phyloP scores from a whole-genome alignment of 2,329 filamentous ascomycete genomes.

The Chaetomium globosum region DNA sequence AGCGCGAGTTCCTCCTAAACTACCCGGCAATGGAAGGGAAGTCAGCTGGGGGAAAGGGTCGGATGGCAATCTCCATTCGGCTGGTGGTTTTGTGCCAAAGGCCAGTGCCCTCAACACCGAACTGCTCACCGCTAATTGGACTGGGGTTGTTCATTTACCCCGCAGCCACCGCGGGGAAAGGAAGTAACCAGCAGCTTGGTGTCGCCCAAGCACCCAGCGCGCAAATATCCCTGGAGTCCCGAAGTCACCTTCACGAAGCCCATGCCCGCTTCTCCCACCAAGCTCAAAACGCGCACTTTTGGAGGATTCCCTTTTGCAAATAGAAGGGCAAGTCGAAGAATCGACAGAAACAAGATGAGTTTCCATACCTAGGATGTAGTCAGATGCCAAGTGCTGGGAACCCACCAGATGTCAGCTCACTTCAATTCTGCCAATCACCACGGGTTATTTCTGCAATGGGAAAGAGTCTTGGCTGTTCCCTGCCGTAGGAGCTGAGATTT shows the following conservation, averaged over 20 bases:
- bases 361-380: no score
- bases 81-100: not conserved
- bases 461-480: conserved; percentile 2
- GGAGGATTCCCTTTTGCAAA: not conserved
- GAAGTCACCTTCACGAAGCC: not conserved
- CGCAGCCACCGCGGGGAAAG: conserved; percentile 1
- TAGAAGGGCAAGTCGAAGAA: not conserved
- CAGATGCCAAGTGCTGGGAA: not conserved
- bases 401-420: not conserved
- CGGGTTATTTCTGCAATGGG: not conserved
- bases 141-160: not conserved
- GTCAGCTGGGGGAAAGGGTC: not conserved
- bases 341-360: not conserved
- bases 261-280: not conserved
- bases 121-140: conserved; percentile 4
- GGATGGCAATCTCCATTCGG: not conserved
- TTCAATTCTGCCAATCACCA: not conserved
- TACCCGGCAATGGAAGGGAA: not conserved
- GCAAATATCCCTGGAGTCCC: not conserved
- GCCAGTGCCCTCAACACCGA: not conserved
- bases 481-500: conserved; percentile 25
- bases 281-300: not conserved
- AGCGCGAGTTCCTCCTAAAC: not conserved
- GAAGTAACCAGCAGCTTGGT: not conserved
- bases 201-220: not conserved